phyloP scores from a whole-genome alignment of 306 rosid species.

The Hippophae gyantsensis region DNA sequence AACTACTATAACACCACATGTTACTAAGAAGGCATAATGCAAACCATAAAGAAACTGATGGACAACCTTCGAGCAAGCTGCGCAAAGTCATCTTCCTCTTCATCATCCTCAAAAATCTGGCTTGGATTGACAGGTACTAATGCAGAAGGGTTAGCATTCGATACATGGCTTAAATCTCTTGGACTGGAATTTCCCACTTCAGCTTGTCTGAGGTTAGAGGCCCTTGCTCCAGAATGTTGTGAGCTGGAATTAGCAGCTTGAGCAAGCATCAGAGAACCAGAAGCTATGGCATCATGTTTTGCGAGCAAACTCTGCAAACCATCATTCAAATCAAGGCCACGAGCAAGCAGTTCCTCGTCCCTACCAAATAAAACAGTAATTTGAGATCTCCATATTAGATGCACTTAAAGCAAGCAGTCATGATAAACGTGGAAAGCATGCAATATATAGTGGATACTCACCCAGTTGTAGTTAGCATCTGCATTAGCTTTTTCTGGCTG shows the following conservation, averaged over 20 bases:
- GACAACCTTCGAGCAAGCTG: constrained; percentile 86
- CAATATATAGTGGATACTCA: constrained; percentile 27
- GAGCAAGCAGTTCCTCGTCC: constrained; percentile 89
- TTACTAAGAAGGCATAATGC: constrained; percentile 1
- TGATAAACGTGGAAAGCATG: not conserved
- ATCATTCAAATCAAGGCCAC: constrained; percentile 86
- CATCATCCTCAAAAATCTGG: constrained; percentile 61
- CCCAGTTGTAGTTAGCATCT: constrained; percentile 96
- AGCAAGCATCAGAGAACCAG: constrained; percentile 62
- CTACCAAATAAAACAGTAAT: constrained; percentile 31
- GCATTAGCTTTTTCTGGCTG: constrained; percentile 90
- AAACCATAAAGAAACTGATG: constrained; percentile 1
- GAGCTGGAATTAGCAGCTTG: constrained; percentile 39
- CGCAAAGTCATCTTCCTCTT: constrained; percentile 90
- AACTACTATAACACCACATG: not conserved
- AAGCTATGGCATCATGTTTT: constrained; percentile 77
- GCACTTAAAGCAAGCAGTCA: not conserved
- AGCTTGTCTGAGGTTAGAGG: constrained; percentile 36
- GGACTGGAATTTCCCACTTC: constrained; percentile 36
- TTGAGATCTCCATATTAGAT: constrained; percentile 11
- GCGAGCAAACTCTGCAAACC: constrained; percentile 74
- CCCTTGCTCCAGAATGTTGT: constrained; percentile 27
- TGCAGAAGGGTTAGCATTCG: constrained; percentile 34
- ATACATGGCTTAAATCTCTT: constrained; percentile 29
- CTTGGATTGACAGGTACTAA: constrained; percentile 23